Conservation (phyloP, 352 stramenopile species). For the Pythium utonaiense region DNA sequence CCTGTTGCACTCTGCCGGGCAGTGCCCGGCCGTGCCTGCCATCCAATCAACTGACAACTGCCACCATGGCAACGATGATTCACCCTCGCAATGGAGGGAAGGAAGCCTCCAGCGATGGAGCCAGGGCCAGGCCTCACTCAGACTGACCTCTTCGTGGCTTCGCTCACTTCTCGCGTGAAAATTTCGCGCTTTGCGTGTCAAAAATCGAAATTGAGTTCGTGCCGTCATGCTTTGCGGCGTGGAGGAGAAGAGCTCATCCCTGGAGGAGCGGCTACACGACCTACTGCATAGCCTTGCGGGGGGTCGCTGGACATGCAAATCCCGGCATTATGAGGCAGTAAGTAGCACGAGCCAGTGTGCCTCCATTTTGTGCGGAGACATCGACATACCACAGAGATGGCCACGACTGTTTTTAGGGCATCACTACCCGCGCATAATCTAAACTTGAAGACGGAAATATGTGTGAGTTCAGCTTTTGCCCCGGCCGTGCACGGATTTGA, state of each 20-base stretch:
- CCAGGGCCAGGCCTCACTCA: too few species aligned
- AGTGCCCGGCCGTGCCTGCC: too few species aligned
- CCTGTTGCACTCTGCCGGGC: too few species aligned
- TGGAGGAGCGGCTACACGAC: background rate
- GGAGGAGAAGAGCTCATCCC: background rate
- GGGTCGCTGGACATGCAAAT: too few species aligned
- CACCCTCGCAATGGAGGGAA: background rate
- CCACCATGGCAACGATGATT: background rate
- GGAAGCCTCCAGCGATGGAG: background rate
- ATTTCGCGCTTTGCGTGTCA: background rate
- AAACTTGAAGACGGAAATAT: conserved; percentile 13
- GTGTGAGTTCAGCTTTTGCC: conserved; percentile 23
- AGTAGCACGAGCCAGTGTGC: background rate
- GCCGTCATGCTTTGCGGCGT: background rate
- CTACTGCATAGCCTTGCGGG: too few species aligned
- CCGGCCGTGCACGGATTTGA: conserved; percentile 24
- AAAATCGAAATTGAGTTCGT: background rate
- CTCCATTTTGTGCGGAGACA: background rate
- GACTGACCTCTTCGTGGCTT: background rate
- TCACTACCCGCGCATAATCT: conserved; percentile 2
- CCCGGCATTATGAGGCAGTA: too few species aligned
- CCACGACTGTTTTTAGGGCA: background rate
- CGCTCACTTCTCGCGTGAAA: background rate
- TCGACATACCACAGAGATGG: background rate
- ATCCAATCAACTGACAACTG: too few species aligned